Base-by-base conservation (phyloP, 306 rosid species). In the Trichosanthes cucumerina region DNA sequence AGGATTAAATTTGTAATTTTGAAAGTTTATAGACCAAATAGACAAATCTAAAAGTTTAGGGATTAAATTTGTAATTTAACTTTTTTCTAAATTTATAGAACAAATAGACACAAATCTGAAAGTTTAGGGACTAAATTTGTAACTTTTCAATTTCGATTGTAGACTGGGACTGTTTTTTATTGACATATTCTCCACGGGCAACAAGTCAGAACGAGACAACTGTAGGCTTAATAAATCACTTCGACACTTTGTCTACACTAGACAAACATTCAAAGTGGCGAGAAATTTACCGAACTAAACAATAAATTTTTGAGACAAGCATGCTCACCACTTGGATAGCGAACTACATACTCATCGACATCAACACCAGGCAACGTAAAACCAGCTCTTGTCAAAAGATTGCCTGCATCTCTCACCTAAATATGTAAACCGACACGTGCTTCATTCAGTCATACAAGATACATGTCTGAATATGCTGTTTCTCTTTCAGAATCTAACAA, bases 361-460 rank as follows among this genome's bases (percentile, higher is more conserved):
- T 94, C 98, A 80, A 94, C 98, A 82, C 98, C 91, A 56, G 97
- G 95, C 80, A 94, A 95, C 80, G 86, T 79, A 80, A 94, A 92
- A 49, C 96, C 98, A 47, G 98, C 98, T 86, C 98, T 92, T 21
- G 95, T 90, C 91, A 94, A 87, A 79, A 94, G 98, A 86, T 94
- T 94, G 46, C 97, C 98, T 53, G 98, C 98, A 89, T 94, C 98
- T 82, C 97, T 88, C 82, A 94, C 96, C 98, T 94, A 78, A 75
- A 72, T 56, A 76, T 69, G 66, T 58, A 57, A 76, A 56, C 38
- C 78, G 75, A 56, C 36, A 28, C 7, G 26, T 16, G 19, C 38
- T 46, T 54, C 43, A 9, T 39, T 78, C 58, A 58, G 47, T 26
- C 43, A 44, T n/a, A 58, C 53, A 36, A 64, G 58, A 47, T 72